phyloP scores from a whole-genome alignment of 2,329 filamentous ascomycete species.

The Botrytis byssoidea region DNA sequence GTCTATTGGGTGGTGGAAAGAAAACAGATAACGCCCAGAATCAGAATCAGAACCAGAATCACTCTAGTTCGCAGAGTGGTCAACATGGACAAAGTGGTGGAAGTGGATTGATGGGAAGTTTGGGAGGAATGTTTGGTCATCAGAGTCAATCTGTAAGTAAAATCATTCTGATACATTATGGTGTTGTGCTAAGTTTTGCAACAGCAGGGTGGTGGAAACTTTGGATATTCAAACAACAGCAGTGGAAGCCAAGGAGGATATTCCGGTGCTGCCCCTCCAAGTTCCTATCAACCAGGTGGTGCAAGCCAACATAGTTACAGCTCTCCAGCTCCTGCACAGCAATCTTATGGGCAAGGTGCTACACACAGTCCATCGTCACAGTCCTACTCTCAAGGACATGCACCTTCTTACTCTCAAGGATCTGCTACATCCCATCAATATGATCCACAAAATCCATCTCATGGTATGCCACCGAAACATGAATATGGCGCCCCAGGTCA shows the following conservation, averaged over 20 bases:
- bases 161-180: not conserved
- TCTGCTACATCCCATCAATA: constrained; percentile 19
- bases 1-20: constrained; percentile 52
- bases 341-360: constrained; percentile 8
- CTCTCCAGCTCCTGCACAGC: constrained; percentile 23
- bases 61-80: constrained; percentile 40
- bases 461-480: constrained; percentile 14
- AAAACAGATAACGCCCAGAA: constrained; percentile 38
- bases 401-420: constrained; percentile 13
- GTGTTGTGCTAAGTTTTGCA: constrained; percentile 26
- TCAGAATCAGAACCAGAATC: constrained; percentile 35
- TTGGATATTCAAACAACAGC: constrained; percentile 58
- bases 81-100: constrained; percentile 34
- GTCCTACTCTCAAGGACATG: constrained; percentile 18
- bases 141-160: constrained; percentile 28
- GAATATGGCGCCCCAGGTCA: constrained; percentile 24
- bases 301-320: constrained; percentile 27
- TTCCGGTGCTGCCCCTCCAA: constrained; percentile 59
- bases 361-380: constrained; percentile 21
- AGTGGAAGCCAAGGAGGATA: constrained; percentile 52
- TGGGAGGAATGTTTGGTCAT: constrained; percentile 37
- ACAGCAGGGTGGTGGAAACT: constrained; percentile 51
- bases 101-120: constrained; percentile 33
- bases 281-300: constrained; percentile 52
- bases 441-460: constrained; percentile 14